A percentile compares a stretch with the other conserved stretches of the same genome.
Evolutionary conservation across 2,329 filamentous ascomycete species (phyloP).

Genomic region (Pyrenochaeta sp.): DNA sequence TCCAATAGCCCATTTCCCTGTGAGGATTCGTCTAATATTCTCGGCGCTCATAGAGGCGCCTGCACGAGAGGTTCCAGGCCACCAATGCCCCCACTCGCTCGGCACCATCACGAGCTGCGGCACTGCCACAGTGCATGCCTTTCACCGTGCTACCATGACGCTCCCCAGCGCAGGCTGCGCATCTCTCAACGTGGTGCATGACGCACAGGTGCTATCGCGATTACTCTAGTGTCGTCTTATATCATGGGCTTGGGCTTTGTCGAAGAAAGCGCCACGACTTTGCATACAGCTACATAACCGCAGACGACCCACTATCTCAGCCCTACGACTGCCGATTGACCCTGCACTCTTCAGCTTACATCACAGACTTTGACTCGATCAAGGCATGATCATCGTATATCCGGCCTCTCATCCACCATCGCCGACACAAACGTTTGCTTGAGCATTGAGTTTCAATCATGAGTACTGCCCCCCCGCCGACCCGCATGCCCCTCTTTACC

Average conservation of each 20-base stretch:
- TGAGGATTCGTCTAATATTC: not conserved
- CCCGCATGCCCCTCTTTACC: slow-evolving; percentile 35
- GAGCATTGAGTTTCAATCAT: slow-evolving; percentile 22
- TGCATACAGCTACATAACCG: slow-evolving; percentile 20
- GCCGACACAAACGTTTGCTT: slow-evolving; percentile 4
- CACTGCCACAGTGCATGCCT: slow-evolving; percentile 27
- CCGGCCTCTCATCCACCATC: slow-evolving; percentile 5
- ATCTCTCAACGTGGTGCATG: slow-evolving; percentile 26
- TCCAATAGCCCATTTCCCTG: slow-evolving; percentile 2
- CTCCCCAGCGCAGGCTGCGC: slow-evolving; percentile 17
- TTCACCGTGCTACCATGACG: slow-evolving; percentile 19
- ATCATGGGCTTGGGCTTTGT: slow-evolving; percentile 16
- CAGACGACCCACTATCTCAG: slow-evolving; percentile 26
- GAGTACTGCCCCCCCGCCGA: slow-evolving; percentile 30
- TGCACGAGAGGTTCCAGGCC: not conserved
- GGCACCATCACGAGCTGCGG: slow-evolving; percentile 1
- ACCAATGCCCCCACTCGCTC: slow-evolving; percentile 12
- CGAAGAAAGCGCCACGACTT: slow-evolving; percentile 10
- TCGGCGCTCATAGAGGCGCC: not conserved
- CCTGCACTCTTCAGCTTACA: slow-evolving; percentile 4
- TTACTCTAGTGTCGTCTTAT: slow-evolving; percentile 11
- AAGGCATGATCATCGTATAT: slow-evolving; percentile 14
- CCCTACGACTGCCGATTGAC: slow-evolving; percentile 29
- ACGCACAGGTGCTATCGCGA: slow-evolving; percentile 17
- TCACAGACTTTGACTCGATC: slow-evolving; percentile 1